These are phyloP conservation scores for Plasmodium gonderi DNA, from an alignment of 169 alveolate species.

Conservation along the genomic window DNA sequence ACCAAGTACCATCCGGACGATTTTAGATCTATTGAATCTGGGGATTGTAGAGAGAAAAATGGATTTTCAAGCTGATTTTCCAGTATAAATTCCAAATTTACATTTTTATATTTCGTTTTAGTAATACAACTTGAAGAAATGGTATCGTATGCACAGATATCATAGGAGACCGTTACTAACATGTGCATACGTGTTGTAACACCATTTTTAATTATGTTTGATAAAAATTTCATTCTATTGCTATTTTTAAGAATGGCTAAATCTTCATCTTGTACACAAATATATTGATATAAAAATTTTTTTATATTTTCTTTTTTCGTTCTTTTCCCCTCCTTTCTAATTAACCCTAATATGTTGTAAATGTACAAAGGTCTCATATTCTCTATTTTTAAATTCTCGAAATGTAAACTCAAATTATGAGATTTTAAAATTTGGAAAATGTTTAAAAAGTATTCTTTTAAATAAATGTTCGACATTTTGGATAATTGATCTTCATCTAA, in stretches of 20 bases:
- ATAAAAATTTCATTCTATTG: conserved; percentile 52
- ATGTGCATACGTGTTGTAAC: conserved; percentile 70
- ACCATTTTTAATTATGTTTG: conserved; percentile 72
- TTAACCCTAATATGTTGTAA: conserved; percentile 67
- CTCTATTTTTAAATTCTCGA: conserved; percentile 52
- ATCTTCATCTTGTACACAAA: conserved; percentile 69
- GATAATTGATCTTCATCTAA: conserved; percentile 61
- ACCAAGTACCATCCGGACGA: conserved; percentile 71
- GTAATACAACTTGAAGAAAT: conserved; percentile 28
- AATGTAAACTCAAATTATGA: conserved; percentile 49
- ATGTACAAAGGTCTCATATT: conserved; percentile 37
- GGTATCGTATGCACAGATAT: conserved; percentile 19
- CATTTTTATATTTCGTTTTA: conserved; percentile 62
- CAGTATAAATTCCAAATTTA: conserved; percentile 41
- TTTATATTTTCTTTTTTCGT: conserved; percentile 64
- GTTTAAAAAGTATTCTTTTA: conserved; percentile 70
- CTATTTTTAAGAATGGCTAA: conserved; percentile 25
- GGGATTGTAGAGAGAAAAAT: conserved; percentile 47
- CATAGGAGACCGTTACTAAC: conserved; percentile 40
- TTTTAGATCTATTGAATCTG: conserved; percentile 53
- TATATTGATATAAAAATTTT: conserved; percentile 73
- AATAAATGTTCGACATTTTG: conserved; percentile 70
- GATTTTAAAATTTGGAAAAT: conserved; percentile 66
- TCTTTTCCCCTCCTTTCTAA: conserved; percentile 66
- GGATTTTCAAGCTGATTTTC: conserved; percentile 73